These are phyloP conservation scores for Neofusicoccum parvum DNA, from an alignment of 2,329 filamentous ascomycete genomes.

Conservation along the genomic window DNA sequence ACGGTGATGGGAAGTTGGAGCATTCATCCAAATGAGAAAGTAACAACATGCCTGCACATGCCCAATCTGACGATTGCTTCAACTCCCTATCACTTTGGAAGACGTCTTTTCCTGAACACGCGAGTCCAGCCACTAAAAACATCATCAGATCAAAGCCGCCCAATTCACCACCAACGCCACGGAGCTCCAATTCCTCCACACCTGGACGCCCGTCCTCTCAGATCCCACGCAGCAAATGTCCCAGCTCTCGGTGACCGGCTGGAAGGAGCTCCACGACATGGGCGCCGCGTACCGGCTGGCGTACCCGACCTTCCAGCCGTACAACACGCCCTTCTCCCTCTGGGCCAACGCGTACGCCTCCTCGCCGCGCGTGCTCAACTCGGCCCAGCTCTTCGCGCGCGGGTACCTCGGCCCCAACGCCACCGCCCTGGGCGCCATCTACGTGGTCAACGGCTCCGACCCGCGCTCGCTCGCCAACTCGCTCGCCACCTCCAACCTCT, in stretches of 20 bases:
- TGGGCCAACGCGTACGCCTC: constrained; percentile 66
- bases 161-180: constrained; percentile 57
- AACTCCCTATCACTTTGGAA: neutral
- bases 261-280: constrained; percentile 62
- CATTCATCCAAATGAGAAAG: neutral
- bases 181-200: constrained; percentile 57
- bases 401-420: constrained; percentile 63
- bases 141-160: constrained; percentile 53
- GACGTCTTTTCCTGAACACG: neutral
- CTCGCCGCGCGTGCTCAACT: constrained; percentile 60
- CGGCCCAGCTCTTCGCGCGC: constrained; percentile 62
- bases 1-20: neutral
- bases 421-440: constrained; percentile 56
- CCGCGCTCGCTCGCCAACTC: constrained; percentile 58
- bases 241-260: constrained; percentile 63
- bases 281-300: constrained; percentile 52
- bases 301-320: constrained; percentile 53
- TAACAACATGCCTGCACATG: too few relatives aligned
- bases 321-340: constrained; percentile 56
- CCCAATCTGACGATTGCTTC: neutral
- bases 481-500: constrained; percentile 64
- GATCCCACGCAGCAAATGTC: constrained; percentile 59
- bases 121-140: neutral
- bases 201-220: constrained; percentile 61
- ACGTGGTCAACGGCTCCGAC: constrained; percentile 60